Percentiles rank a stretch among this genome's conserved stretches.
phyloP scores from a whole-genome alignment of 2,329 filamentous ascomycete species.

The Xylaria sp. region DNA sequence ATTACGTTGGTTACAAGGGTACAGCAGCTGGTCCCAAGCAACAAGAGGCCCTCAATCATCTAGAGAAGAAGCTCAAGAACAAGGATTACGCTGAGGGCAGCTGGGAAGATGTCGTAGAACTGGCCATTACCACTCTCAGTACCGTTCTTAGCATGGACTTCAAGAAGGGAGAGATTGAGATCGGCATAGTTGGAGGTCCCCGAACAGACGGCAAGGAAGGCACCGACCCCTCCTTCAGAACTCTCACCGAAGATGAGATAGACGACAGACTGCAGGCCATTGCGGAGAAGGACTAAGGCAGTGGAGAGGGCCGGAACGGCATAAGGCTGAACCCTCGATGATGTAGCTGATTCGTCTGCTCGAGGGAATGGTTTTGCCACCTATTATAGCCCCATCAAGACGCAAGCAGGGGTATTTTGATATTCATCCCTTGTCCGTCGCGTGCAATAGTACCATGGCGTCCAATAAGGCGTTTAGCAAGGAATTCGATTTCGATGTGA shows the following conservation, averaged over 20 bases:
- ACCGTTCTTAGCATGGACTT: slow-evolving; percentile 98
- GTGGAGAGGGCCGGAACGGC: slow-evolving; percentile 50
- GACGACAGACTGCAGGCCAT: slow-evolving; percentile 98
- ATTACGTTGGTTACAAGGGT: slow-evolving; percentile 98
- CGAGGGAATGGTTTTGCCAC: slow-evolving; percentile 30
- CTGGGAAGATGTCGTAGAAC: slow-evolving; percentile 98
- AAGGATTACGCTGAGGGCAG: slow-evolving; percentile 91
- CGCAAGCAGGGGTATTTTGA: slow-evolving; percentile 38
- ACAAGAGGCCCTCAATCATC: slow-evolving; percentile 96
- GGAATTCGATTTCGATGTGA: slow-evolving; percentile 33
- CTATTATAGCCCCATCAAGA: slow-evolving; percentile 26
- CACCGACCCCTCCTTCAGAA: slow-evolving; percentile 82
- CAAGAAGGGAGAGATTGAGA: slow-evolving; percentile 99
- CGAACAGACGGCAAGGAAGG: slow-evolving; percentile 84
- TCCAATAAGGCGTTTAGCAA: slow-evolving; percentile 37
- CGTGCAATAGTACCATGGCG: slow-evolving; percentile 43
- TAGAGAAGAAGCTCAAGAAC: slow-evolving; percentile 99
- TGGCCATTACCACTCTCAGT: slow-evolving; percentile 94
- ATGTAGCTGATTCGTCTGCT: slow-evolving; percentile 38
- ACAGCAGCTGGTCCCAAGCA: slow-evolving; percentile 98
- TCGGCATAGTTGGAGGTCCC: slow-evolving; percentile 95
- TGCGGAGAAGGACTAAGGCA: slow-evolving; percentile 89
- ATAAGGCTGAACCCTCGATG: slow-evolving; percentile 43
- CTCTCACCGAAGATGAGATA: slow-evolving; percentile 96
- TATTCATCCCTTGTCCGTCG: slow-evolving; percentile 30